These are phyloP conservation scores for Tagetes patula DNA, from an alignment of 129 eudicot genomes.

Conservation along the genomic window DNA sequence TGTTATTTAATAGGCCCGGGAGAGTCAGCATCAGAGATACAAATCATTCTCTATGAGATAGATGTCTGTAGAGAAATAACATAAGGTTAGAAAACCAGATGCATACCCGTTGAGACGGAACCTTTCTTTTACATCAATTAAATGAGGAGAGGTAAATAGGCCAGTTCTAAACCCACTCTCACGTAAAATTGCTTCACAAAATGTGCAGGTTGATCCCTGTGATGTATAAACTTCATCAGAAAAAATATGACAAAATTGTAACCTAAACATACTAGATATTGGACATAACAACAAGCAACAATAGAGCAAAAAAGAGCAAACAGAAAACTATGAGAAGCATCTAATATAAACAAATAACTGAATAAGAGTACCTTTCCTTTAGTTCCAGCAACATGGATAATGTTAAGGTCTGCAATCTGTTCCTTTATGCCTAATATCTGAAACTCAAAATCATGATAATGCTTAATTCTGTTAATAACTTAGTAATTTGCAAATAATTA, in stretches of 20 bases:
- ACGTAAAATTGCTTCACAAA: constrained; percentile 83
- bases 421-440: constrained; percentile 91
- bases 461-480: not conserved
- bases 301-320: not conserved
- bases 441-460: constrained; percentile 28
- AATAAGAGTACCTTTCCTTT: constrained; percentile 80
- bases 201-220: constrained; percentile 93
- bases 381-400: constrained; percentile 98
- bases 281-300: constrained; percentile 6
- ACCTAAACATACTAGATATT: constrained; percentile 13
- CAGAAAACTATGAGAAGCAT: not conserved
- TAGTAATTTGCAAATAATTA: not conserved
- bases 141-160: constrained; percentile 87
- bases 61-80: constrained; percentile 13
- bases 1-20: not conserved
- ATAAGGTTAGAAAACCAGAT: constrained; percentile 20
- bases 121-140: constrained; percentile 93
- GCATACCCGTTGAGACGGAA: constrained; percentile 83
- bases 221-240: constrained; percentile 26
- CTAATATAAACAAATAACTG: not conserved
- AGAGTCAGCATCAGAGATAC: constrained; percentile 11
- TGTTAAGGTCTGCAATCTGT: constrained; percentile 63
- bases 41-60: constrained; percentile 1
- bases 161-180: constrained; percentile 87
- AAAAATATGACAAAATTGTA: constrained; percentile 10